These are phyloP conservation scores for Saccharomyces jurei DNA, from an alignment of 805 yeast genomes.

Conservation along the genomic window DNA sequence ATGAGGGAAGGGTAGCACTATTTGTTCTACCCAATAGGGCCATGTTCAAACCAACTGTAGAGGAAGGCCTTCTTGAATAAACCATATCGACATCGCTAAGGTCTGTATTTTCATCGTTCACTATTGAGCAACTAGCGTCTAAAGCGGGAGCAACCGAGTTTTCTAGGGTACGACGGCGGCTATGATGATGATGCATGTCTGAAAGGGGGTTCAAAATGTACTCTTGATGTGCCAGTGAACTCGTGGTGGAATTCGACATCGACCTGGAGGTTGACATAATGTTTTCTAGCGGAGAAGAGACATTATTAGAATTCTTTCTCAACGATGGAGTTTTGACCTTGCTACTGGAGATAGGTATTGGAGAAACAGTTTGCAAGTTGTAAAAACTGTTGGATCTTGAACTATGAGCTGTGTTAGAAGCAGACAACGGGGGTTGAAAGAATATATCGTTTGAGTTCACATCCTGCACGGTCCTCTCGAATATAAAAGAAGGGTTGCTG, in stretches of 20 bases:
- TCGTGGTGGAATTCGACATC: not conserved
- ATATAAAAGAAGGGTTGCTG: conserved; percentile 42
- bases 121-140: conserved; percentile 65
- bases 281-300: not conserved
- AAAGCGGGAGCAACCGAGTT: conserved; percentile 75
- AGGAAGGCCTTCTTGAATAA: conserved; percentile 51
- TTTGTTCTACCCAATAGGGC: conserved; percentile 33
- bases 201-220: not conserved
- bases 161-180: conserved; percentile 41
- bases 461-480: conserved; percentile 61
- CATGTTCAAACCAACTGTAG: conserved; percentile 39
- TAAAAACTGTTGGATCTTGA: not conserved
- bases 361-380: not conserved
- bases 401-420: not conserved
- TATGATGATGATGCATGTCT: conserved; percentile 1
- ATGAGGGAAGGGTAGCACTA: conserved; percentile 17
- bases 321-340: conserved; percentile 13
- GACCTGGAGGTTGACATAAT: not conserved
- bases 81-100: conserved; percentile 67
- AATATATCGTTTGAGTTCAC: not conserved
- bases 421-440: conserved; percentile 4
- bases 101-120: conserved; percentile 47
- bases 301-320: conserved; percentile 7
- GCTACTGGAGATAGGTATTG: not conserved
- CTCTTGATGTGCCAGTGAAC: not conserved